Conservation (phyloP, 208 protist species). For the Leishmania lainsoni region DNA sequence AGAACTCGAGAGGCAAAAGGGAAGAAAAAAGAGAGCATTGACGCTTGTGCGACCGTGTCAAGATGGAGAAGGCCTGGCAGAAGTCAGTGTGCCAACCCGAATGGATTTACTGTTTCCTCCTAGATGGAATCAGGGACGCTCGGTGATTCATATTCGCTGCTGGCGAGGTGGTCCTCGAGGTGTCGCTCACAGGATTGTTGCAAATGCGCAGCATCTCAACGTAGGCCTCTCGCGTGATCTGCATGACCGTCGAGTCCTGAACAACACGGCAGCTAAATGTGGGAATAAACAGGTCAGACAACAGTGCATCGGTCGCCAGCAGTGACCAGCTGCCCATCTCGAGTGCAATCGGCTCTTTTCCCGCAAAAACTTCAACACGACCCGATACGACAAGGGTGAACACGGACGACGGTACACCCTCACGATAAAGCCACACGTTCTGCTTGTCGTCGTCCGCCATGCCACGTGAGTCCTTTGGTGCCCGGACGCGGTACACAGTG, state of each 20-base stretch:
- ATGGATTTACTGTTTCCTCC: neutral
- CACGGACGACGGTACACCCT: slow-evolving; percentile 70
- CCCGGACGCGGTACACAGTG: slow-evolving; percentile 74
- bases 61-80: neutral
- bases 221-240: slow-evolving; percentile 78
- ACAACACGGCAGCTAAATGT: slow-evolving; percentile 90
- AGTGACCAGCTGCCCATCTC: slow-evolving; percentile 89
- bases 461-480: slow-evolving; percentile 77
- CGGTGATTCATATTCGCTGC: slow-evolving; percentile 8
- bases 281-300: slow-evolving; percentile 65
- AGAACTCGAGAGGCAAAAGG: neutral
- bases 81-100: neutral
- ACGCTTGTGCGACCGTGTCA: neutral
- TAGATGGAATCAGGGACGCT: neutral
- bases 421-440: slow-evolving; percentile 92
- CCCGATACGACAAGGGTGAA: slow-evolving; percentile 90
- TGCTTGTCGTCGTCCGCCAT: slow-evolving; percentile 76
- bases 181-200: slow-evolving; percentile 29
- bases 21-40: neutral
- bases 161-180: slow-evolving; percentile 11
- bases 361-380: slow-evolving; percentile 85
- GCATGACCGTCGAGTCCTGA: slow-evolving; percentile 81
- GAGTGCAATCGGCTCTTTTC: slow-evolving; percentile 78
- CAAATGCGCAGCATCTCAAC: slow-evolving; percentile 56
- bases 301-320: slow-evolving; percentile 69